Percentiles rank a stretch among this genome's conserved stretches.
phyloP scores from a whole-genome alignment of 129 eudicot species.

The Smallanthus sonchifolius region DNA sequence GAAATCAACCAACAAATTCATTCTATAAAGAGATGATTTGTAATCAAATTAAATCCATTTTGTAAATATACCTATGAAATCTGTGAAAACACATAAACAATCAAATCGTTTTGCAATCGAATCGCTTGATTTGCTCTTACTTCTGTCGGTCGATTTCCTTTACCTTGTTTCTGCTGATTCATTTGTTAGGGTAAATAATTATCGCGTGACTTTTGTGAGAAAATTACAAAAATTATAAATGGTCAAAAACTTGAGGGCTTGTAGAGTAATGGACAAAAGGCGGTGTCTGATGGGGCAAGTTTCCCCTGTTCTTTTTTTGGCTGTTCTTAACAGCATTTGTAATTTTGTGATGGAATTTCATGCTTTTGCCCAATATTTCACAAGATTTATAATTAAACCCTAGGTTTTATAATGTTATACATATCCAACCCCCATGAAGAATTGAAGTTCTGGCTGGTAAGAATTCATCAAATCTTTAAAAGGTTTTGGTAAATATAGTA shows the following conservation, averaged over 20 bases:
- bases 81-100: too few species aligned
- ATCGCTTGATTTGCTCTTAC: too few species aligned
- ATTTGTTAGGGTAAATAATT: too few species aligned
- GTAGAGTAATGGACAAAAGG: neutral
- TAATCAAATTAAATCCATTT: too few species aligned
- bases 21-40: too few species aligned
- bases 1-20: too few species aligned
- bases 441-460: neutral
- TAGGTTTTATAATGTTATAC: neutral
- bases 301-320: neutral
- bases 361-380: neutral
- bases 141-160: too few species aligned
- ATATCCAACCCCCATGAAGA: neutral
- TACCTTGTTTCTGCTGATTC: too few species aligned
- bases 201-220: too few species aligned
- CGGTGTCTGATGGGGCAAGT: neutral
- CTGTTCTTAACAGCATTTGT: neutral
- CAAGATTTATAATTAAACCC: neutral
- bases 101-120: too few species aligned
- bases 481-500: neutral
- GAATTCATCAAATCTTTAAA: neutral
- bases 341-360: neutral
- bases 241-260: neutral
- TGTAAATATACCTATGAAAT: too few species aligned
- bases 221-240: neutral